These are phyloP conservation scores for Beauveria sp. DNA, from an alignment of 2,329 filamentous ascomycete species.

Conservation along the genomic window DNA sequence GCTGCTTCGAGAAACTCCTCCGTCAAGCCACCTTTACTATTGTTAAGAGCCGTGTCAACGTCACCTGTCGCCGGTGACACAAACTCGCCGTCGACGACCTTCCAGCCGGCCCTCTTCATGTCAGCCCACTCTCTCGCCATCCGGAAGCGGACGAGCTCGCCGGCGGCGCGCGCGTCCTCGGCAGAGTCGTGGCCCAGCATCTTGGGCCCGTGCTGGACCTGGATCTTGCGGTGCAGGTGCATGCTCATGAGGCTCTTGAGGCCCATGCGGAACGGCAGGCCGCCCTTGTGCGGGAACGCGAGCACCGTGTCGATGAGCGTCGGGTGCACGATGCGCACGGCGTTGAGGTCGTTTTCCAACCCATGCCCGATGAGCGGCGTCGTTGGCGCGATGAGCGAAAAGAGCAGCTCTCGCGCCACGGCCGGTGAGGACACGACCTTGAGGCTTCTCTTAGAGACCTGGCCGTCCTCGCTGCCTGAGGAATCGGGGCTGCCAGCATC, in stretches of 20 bases:
- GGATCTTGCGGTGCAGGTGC: constrained; percentile 70
- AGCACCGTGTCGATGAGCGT: constrained; percentile 79
- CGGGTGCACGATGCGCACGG: constrained; percentile 74
- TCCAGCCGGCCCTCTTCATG: constrained; percentile 63
- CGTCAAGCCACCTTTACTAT: constrained; percentile 21
- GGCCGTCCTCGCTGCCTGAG: constrained; percentile 21
- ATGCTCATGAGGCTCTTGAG: constrained; percentile 66
- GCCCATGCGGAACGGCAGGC: constrained; percentile 68
- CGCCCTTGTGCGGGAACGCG: constrained; percentile 69
- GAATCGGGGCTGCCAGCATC: constrained; percentile 8
- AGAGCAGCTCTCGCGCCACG: constrained; percentile 68
- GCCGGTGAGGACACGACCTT: constrained; percentile 70
- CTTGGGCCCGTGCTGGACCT: constrained; percentile 51
- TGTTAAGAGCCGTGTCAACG: neutral
- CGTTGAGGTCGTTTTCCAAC: constrained; percentile 91
- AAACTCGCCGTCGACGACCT: constrained; percentile 41
- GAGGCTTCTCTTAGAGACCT: constrained; percentile 38
- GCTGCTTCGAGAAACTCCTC: constrained; percentile 29
- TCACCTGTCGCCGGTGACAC: constrained; percentile 27
- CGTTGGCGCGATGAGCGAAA: constrained; percentile 62
- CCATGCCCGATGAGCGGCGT: constrained; percentile 90
- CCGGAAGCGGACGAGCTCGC: constrained; percentile 71
- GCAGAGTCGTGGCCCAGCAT: constrained; percentile 76
- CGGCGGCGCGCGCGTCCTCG: constrained; percentile 84
- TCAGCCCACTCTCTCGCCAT: constrained; percentile 62